phyloP scores from a whole-genome alignment of 106 monocot species.

The Posidonia australis region DNA sequence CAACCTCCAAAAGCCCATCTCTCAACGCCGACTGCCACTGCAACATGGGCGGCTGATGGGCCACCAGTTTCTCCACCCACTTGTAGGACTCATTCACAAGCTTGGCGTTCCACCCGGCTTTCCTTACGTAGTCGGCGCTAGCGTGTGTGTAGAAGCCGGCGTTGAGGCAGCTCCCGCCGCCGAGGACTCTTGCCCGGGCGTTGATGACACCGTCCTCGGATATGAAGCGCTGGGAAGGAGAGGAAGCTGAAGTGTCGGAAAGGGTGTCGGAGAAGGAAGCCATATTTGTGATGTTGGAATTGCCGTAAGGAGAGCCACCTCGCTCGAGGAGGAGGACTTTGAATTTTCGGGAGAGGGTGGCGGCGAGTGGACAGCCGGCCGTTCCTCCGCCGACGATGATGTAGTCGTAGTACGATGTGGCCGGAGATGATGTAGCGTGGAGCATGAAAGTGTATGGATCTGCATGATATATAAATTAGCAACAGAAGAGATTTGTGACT shows the following conservation, averaged over 20 bases:
- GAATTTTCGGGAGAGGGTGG: constrained; percentile 34
- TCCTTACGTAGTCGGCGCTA: constrained; percentile 20
- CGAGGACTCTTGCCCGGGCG: constrained; percentile 50
- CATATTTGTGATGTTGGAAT: constrained; percentile 35
- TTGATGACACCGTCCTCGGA: constrained; percentile 57
- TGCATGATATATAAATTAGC: too few species aligned
- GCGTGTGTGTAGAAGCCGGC: constrained; percentile 64
- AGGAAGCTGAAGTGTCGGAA: constrained; percentile 32
- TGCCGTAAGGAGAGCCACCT: constrained; percentile 46
- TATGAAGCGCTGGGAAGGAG: constrained; percentile 49
- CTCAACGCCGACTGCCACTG: constrained; percentile 53
- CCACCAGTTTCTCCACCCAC: constrained; percentile 44
- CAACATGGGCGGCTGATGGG: constrained; percentile 24
- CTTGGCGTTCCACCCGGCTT: constrained; percentile 35
- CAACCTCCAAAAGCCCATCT: constrained; percentile 53
- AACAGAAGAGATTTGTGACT: too few species aligned
- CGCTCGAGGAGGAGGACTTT: constrained; percentile 43
- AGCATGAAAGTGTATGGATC: background rate
- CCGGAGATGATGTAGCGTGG: background rate
- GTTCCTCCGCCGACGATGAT: constrained; percentile 61
- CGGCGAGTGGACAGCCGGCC: constrained; percentile 60
- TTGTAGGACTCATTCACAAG: constrained; percentile 45
- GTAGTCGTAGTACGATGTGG: constrained; percentile 36
- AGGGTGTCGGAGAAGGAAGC: constrained; percentile 33
- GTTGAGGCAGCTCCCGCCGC: constrained; percentile 63